A percentile compares a stretch with the other conserved stretches of the same genome.
These are phyloP conservation scores for Camellia japonica DNA, from an alignment of 148 eudicot species.

Conservation along the genomic window DNA sequence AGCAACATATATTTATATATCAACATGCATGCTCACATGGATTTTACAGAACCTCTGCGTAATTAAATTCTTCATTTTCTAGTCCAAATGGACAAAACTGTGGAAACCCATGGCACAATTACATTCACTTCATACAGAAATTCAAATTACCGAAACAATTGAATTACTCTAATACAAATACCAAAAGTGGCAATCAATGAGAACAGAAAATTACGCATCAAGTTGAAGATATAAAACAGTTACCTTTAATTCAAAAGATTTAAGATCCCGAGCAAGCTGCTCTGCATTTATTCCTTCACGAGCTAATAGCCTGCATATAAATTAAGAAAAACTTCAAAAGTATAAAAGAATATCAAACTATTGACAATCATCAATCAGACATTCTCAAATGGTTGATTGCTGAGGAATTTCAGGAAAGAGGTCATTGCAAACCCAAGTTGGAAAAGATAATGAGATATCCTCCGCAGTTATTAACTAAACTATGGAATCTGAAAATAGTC, in stretches of 20 bases:
- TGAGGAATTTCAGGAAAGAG: not conserved
- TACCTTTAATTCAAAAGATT: conserved; percentile 93
- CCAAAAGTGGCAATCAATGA: not conserved
- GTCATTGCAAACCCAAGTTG: no score
- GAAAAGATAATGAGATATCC: not conserved
- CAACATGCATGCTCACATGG: not conserved
- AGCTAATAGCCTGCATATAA: conserved; percentile 66
- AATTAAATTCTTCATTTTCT: not conserved
- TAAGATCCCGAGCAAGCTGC: conserved; percentile 91
- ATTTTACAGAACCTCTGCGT: not conserved
- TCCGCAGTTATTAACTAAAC: not conserved
- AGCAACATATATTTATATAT: not conserved
- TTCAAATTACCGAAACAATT: not conserved
- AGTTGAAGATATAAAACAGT: not conserved
- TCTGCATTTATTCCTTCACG: conserved; percentile 97
- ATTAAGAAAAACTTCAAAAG: conserved; percentile 5
- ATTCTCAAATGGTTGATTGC: not conserved
- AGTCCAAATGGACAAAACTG: not conserved
- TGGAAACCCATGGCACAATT: not conserved
- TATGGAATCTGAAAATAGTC: not conserved
- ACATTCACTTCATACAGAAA: not conserved
- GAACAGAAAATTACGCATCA: not conserved
- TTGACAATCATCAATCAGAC: not conserved
- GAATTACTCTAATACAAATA: not conserved
- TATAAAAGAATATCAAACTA: not conserved